These are phyloP conservation scores for Termitomyces titanicus DNA, from an alignment of 768 basidiomycete genomes.

Conservation along the genomic window DNA sequence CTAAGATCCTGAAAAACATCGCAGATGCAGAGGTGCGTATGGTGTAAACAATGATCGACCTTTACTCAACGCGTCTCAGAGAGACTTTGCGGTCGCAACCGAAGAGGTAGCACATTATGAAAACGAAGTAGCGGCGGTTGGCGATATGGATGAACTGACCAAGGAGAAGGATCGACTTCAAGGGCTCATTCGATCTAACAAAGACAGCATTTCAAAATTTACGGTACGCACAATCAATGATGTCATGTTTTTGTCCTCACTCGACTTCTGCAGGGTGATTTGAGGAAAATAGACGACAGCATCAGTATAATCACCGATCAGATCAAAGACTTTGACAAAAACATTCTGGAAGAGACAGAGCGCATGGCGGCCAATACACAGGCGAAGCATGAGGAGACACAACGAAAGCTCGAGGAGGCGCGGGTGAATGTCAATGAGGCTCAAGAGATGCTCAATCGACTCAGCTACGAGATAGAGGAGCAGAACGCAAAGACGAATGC, in stretches of 20 bases:
- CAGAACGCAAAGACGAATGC: conserved; percentile 25
- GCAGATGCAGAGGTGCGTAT: conserved; percentile 30
- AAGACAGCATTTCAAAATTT: conserved; percentile 35
- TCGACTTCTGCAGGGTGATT: conserved; percentile 37
- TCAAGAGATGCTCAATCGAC: conserved; percentile 28
- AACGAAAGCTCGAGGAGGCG: conserved; percentile 46
- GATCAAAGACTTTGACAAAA: conserved; percentile 36
- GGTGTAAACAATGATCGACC: not conserved
- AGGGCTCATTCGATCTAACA: conserved; percentile 43
- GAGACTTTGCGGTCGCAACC: conserved; percentile 25
- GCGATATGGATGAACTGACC: conserved; percentile 28
- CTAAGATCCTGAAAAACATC: conserved; percentile 34
- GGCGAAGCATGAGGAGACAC: conserved; percentile 56
- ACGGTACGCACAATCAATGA: conserved; percentile 32
- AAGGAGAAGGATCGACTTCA: conserved; percentile 43
- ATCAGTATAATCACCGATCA: conserved; percentile 27
- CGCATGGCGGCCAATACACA: conserved; percentile 56
- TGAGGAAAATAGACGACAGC: conserved; percentile 44
- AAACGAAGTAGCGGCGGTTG: conserved; percentile 24
- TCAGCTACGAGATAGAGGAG: conserved; percentile 30
- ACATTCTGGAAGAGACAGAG: conserved; percentile 51
- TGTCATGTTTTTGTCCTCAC: conserved; percentile 1
- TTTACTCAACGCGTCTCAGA: conserved; percentile 18
- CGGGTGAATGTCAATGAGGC: conserved; percentile 34
- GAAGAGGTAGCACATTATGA: conserved; percentile 29